phyloP scores from a whole-genome alignment of 2,329 filamentous ascomycete genomes.

The Akanthomyces dipterigenus region DNA sequence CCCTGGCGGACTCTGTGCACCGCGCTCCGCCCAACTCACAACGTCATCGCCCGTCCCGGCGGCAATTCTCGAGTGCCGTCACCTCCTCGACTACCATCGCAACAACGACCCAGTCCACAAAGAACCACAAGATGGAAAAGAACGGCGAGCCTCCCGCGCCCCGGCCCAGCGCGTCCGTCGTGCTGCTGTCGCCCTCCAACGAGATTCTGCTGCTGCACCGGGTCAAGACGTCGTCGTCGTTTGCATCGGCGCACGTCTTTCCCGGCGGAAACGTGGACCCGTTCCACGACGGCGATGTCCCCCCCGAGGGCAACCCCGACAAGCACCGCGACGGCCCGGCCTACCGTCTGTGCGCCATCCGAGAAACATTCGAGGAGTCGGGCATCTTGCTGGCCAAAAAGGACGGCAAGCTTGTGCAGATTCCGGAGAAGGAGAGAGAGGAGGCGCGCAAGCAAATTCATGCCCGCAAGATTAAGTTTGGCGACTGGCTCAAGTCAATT shows the following conservation, averaged over 20 bases:
- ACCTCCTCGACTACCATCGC: not conserved
- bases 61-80: not conserved
- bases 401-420: slow-evolving; percentile 50
- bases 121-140: slow-evolving; percentile 6
- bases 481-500: slow-evolving; percentile 52
- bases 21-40: not conserved
- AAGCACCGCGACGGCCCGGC: slow-evolving; percentile 64
- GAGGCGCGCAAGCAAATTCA: slow-evolving; percentile 64
- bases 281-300: slow-evolving; percentile 63
- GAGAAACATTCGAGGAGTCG: slow-evolving; percentile 93
- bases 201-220: slow-evolving; percentile 84
- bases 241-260: slow-evolving; percentile 90
- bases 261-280: slow-evolving; percentile 79
- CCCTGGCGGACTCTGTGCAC: not conserved
- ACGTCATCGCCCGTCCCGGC: not conserved
- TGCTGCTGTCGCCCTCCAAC: slow-evolving; percentile 80
- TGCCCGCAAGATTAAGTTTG: slow-evolving; percentile 56
- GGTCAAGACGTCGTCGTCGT: slow-evolving; percentile 73
- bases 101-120: not conserved
- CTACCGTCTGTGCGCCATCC: slow-evolving; percentile 77
- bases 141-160: slow-evolving; percentile 32
- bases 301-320: slow-evolving; percentile 36
- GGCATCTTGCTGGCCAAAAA: slow-evolving; percentile 69
- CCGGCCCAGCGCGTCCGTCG: slow-evolving; percentile 66
- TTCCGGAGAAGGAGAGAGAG: slow-evolving; percentile 55